Base-by-base conservation (phyloP, 2,329 filamentous ascomycete genomes). In the Phialocephala subalpina region DNA sequence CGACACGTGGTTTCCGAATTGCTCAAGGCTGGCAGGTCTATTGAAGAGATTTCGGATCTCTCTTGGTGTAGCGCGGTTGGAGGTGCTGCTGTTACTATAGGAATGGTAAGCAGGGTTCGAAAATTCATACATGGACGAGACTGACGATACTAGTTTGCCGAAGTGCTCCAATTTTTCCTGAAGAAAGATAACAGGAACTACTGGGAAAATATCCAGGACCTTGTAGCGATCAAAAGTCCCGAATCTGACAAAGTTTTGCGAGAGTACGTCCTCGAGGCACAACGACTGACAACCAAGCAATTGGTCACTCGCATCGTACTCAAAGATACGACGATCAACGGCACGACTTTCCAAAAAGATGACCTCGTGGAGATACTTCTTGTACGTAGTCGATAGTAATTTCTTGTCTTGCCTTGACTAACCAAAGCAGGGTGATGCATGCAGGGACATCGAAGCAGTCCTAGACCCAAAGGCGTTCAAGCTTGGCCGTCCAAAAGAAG, bases 1-100 rank as follows among this genome's bases (percentile, higher is more conserved):
- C 81, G 83, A 27, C 83, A 87, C 42, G 82, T 92, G 75, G 82
- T 92, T 71, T 88, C 88, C 73, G 84, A 83, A 1, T 78, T 94
- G 38, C 79, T 88, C 25, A 90, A 90, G 73, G 80, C 82, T 18
- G 91, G 91, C 0, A 76, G 91, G 65, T 86, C 81, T 62, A 80
- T 83, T 2, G 82, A 87, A 25, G 89, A 94, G 61, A 78, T 90
- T 0, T 80, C 84, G 0, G 86, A 87, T 36, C 49, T 63, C 7
- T 58, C 42, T 22, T 57, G 58, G 58, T 60, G 56, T 38, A 61
- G 27, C 16, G 49, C 49, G 16, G 49, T 63, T 9, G 62, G 38
- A 16, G 62, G 62, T 16, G 45, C 53, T 22, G 55, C 22, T 14
- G 62, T 63, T 8, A 22, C 49, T 18, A 53, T 63, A 16, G 56